Evolutionary conservation across 2,329 filamentous ascomycete genomes (phyloP), one percentile per base, ranked within the genome.

Genomic region (Diaporthe nobilis): DNA sequence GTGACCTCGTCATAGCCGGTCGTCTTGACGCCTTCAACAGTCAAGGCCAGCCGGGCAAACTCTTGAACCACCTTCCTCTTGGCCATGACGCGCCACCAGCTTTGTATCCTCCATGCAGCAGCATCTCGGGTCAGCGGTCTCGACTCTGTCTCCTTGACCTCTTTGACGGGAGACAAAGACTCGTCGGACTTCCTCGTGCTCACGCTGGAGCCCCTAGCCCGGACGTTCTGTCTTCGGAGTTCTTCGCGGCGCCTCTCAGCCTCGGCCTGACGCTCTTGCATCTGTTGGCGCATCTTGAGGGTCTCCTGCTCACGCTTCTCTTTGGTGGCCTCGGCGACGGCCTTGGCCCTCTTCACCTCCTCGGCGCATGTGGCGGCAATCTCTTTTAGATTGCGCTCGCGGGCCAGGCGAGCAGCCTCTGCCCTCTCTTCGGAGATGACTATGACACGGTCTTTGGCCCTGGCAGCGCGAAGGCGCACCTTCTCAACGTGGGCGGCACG

Each of bases 401-500:
- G 90, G 1, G 94, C 93, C 78, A 95, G 90, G 77, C 95, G 92
- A 7, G 94, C 94, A 8, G 94, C 94, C 75, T 95, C 85, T 4
- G 94, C 94, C 70, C 93, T 89, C 83, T 96, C 94, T 82, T 96
- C 94, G 60, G 92, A 94, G 73, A 92, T 88, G 3, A 90, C 91
- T 44, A 86, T 90, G 2, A 92, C 90, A 9, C 91, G 88, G 3
- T 94, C 92, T 84, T 95, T 95, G 76, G 92, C 93, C 75, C 94
- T 83, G 13, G 94, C 94, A 58, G 94, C 94, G 49, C 94, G 90
- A 77, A 95, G 85, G 71, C 94, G 92, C 22, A 97, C 94, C 82
- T 96, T 95, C 83, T 97, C 94, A 31, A 93, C 94, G 83, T 97
- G 94, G 10, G 93, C 93, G 39, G 94, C 94, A 74, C 94, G 89